Evolutionary conservation across 2,329 filamentous ascomycete species (phyloP), one percentile per base, ranked within the genome.

Genomic region (Pezicula radicicola): DNA sequence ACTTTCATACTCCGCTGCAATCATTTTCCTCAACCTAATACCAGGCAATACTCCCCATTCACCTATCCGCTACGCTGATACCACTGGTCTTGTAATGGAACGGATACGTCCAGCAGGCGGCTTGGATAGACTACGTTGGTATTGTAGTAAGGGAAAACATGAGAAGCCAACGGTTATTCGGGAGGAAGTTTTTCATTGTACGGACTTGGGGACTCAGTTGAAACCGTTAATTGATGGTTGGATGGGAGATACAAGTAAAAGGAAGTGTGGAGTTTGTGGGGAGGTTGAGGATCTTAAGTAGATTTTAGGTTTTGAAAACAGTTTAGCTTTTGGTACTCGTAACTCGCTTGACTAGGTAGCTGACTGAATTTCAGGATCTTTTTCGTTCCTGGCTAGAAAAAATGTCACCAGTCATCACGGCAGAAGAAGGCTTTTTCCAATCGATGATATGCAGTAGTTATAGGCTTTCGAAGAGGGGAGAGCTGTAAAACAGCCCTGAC

Each of bases 41-140:
- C 15, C 15, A 50, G 80, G 84, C 16, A 91, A 95, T 71, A 93
- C 88, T n/a, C 92, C 92, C 30, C 92, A 97, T 73, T 95, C 93
- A 70, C 92, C 92, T 1, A 89, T 97, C 42, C 84, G 92, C 55
- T 96, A 96, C 72, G 87, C 87, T 66, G 76, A 95, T 72, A 96
- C 92, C 0, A 89, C 96, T 25, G 92, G 92, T 40, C 76, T 97
- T 46, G 92, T 96, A 40, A 77, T 97, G 55, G 92, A 97, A 77
- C 88, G 94, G 76, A 81, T 82, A 44, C 78, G 92, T 15, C 87
- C 88, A 0, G 72, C 77, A 36, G 82, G 71, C 7, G 83, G 82
- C 28, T 59, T 90, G 52, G 92, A 97, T 75, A 78, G 80, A 53
- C 81, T 97, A 81, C 76, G 89, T 57, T 96, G 91, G 91, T 96